Percentiles rank a stretch among this genome's conserved stretches.
Evolutionary conservation across 139 green algal genomes (phyloP).

Genomic region (Auxenochlorella pyrenoidosa): DNA sequence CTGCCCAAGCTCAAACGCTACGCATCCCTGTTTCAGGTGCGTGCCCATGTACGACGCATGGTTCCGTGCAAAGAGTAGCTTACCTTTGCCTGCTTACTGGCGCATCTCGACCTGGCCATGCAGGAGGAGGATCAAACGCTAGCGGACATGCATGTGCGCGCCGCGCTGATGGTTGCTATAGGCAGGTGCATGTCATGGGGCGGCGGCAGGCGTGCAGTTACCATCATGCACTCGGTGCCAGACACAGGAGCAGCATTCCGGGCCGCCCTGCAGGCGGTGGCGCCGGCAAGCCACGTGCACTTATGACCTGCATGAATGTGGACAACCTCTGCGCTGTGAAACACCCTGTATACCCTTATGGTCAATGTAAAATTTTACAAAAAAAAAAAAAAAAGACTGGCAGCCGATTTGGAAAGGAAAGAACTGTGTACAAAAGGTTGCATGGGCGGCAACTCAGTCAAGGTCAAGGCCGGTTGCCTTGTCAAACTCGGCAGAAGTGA

Average conservation of each 20-base stretch:
- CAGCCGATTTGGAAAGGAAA: no score
- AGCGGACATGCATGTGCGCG: neutral
- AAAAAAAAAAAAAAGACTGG: no score
- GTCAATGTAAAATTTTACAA: no score
- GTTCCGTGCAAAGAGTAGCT: neutral
- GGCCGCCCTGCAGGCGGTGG: neutral
- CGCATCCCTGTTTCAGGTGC: neutral
- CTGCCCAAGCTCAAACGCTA: neutral
- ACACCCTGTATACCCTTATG: no score
- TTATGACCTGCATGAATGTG: neutral
- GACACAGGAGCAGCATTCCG: neutral
- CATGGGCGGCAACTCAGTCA: neutral
- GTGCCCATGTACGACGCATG: neutral
- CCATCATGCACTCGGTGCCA: neutral
- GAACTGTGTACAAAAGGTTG: neutral
- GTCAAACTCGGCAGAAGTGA: conserved; percentile 34
- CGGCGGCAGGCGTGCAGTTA: neutral
- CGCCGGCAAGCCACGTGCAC: neutral
- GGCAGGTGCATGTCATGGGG: conserved; percentile 2
- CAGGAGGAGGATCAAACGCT: neutral
- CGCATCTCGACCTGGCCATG: neutral
- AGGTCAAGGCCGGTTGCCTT: neutral
- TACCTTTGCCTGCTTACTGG: neutral
- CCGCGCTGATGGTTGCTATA: neutral
- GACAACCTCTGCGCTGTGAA: no score